A percentile compares a stretch with the other conserved stretches of the same genome.
These are phyloP conservation scores for Ceratobasidium sp. DNA, from an alignment of 1,284 basidiomycete species.

Conservation along the genomic window DNA sequence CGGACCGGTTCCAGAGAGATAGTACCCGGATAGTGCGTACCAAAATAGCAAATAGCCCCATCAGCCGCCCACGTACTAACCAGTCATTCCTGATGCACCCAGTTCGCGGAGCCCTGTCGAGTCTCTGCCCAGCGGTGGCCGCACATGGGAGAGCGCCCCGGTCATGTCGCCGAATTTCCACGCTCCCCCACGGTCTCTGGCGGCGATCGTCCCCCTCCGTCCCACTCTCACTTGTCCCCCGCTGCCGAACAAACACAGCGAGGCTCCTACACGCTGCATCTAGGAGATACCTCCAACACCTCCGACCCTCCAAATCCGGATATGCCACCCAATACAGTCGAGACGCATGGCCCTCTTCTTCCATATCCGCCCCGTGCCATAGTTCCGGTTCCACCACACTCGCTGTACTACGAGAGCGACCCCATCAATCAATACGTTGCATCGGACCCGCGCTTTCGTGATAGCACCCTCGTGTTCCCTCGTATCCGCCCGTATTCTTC, in stretches of 20 bases:
- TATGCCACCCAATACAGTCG: conserved; percentile 6
- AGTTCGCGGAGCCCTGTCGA: conserved; percentile 1
- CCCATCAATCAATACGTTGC: conserved; percentile 42
- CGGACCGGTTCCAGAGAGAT: conserved; percentile 17
- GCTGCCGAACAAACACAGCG: conserved; percentile 12
- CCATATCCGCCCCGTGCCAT: conserved; percentile 34
- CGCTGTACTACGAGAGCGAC: conserved; percentile 25
- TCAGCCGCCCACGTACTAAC: background rate
- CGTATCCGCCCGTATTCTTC: conserved; percentile 34
- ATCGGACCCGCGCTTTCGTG: conserved; percentile 44
- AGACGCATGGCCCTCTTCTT: conserved; percentile 16
- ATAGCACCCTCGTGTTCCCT: conserved; percentile 44
- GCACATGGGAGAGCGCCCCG: conserved; percentile 25
- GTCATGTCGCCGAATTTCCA: background rate
- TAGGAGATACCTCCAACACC: background rate
- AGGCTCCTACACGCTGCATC: conserved; percentile 7
- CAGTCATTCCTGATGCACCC: background rate
- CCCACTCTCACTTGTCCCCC: background rate
- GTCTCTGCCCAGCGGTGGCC: conserved; percentile 11
- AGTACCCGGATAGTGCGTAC: background rate
- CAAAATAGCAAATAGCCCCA: background rate
- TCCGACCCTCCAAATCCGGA: conserved; percentile 14
- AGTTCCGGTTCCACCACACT: conserved; percentile 11
- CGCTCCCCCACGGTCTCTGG: background rate
- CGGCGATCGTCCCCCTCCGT: background rate